phyloP scores from a whole-genome alignment of 75 land plant genomes.

The Picea sitchensis region DNA sequence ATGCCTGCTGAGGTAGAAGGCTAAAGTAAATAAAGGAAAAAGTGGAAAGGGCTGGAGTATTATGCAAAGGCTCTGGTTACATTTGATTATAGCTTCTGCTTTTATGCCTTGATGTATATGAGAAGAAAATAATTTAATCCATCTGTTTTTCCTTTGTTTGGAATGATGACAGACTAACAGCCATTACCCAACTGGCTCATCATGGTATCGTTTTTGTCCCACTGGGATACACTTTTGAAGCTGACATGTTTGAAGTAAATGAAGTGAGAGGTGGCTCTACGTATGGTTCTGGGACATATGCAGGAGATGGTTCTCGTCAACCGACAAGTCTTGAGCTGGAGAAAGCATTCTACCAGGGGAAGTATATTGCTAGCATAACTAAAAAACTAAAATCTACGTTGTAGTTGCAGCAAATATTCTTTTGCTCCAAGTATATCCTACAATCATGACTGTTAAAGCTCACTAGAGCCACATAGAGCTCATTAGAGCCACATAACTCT shows the following conservation, averaged over 20 bases:
- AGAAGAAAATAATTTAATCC: not conserved
- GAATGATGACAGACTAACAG: constrained; percentile 46
- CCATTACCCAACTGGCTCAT: constrained; percentile 72
- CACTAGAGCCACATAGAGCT: no score
- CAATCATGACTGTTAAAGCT: no score
- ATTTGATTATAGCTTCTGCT: not conserved
- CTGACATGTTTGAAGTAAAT: constrained; percentile 62
- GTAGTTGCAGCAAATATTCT: no score
- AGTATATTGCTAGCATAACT: constrained; percentile 53
- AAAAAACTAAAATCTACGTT: constrained; percentile 41
- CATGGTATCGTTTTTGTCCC: constrained; percentile 75
- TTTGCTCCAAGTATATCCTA: no score
- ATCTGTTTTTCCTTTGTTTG: not conserved
- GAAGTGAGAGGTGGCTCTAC: constrained; percentile 73
- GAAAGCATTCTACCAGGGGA: constrained; percentile 76
- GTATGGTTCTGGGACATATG: constrained; percentile 75
- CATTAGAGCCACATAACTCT: no score
- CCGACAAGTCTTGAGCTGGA: constrained; percentile 67
- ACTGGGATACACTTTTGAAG: constrained; percentile 66
- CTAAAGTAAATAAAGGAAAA: not conserved
- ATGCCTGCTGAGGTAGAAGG: not conserved
- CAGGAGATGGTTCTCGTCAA: constrained; percentile 71
- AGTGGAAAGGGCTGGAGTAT: not conserved
- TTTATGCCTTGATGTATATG: not conserved
- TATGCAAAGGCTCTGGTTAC: no score